phyloP scores from a whole-genome alignment of 768 basidiomycete genomes.

The Hericium erinaceus region DNA sequence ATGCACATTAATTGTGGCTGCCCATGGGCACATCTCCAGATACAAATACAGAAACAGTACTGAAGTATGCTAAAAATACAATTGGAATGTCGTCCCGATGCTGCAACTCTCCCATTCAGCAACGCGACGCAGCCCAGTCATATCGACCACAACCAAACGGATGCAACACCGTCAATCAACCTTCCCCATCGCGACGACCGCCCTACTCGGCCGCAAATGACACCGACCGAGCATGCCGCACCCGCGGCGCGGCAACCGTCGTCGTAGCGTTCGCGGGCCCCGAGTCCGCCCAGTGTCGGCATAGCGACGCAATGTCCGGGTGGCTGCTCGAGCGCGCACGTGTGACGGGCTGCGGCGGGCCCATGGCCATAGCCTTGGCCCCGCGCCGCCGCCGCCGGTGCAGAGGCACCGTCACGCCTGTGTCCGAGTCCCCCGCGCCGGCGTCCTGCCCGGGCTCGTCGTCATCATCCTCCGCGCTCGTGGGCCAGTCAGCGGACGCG shows the following conservation, averaged over 20 bases:
- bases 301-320: constrained; percentile 47
- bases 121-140: not conserved
- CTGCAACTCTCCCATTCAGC: not conserved
- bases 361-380: not conserved
- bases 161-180: too few species aligned
- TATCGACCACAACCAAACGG: too few species aligned
- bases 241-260: constrained; percentile 29
- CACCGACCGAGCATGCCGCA: not conserved
- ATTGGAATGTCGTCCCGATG: too few species aligned
- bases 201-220: not conserved
- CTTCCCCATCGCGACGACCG: too few species aligned
- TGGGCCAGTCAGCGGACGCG: constrained; percentile 10
- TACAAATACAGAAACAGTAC: too few species aligned
- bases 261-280: constrained; percentile 55
- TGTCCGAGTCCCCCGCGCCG: not conserved
- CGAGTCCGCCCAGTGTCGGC: constrained; percentile 44
- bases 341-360: constrained; percentile 12
- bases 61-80: too few species aligned
- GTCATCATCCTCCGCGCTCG: constrained; percentile 1
- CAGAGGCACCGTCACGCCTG: not conserved
- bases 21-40: too few species aligned
- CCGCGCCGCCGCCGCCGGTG: not conserved
- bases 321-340: constrained; percentile 37
- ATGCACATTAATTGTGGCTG: too few species aligned
- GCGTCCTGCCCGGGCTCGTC: not conserved